phyloP scores from a whole-genome alignment of 163 green algal species.

The Coccomyxa subellipsoidea region DNA sequence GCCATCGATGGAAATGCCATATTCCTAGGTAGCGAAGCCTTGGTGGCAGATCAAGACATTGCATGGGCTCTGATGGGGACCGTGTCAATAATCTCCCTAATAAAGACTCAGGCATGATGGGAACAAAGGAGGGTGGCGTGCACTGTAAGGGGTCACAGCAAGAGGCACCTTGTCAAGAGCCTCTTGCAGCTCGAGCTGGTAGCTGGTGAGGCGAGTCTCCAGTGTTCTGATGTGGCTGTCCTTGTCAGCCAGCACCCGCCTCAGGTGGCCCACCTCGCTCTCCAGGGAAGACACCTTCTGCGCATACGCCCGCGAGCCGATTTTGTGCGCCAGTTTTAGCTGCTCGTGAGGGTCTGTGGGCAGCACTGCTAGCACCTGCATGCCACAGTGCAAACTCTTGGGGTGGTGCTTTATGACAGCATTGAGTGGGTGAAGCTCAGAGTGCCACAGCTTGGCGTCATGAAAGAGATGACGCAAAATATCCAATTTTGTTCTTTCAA shows the following conservation, averaged over 20 bases:
- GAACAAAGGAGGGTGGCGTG: too few species aligned
- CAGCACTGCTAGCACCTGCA: constrained; percentile 39
- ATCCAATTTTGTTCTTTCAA: too few species aligned
- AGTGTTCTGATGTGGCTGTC: constrained; percentile 50
- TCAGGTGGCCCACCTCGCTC: constrained; percentile 17
- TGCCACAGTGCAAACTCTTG: constrained; percentile 4
- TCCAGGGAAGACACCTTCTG: constrained; percentile 6
- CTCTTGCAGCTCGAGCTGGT: constrained; percentile 58
- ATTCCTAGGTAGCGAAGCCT: too few species aligned
- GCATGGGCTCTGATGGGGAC: neutral
- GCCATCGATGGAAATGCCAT: too few species aligned
- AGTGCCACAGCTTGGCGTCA: too few species aligned
- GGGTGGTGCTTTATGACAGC: too few species aligned
- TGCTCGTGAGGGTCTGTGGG: constrained; percentile 45
- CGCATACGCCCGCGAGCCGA: constrained; percentile 41
- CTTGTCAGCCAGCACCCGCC: constrained; percentile 40
- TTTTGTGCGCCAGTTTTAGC: constrained; percentile 51
- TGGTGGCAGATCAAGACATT: too few species aligned
- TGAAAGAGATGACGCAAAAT: too few species aligned
- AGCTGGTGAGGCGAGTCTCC: constrained; percentile 40
- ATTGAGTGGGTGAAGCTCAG: too few species aligned
- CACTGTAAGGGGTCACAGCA: too few species aligned
- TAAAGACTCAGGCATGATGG: neutral
- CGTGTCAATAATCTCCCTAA: neutral
- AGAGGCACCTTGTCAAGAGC: too few species aligned